phyloP scores from a whole-genome alignment of 257 asterid genomes.

The Knoxia roxburghii region DNA sequence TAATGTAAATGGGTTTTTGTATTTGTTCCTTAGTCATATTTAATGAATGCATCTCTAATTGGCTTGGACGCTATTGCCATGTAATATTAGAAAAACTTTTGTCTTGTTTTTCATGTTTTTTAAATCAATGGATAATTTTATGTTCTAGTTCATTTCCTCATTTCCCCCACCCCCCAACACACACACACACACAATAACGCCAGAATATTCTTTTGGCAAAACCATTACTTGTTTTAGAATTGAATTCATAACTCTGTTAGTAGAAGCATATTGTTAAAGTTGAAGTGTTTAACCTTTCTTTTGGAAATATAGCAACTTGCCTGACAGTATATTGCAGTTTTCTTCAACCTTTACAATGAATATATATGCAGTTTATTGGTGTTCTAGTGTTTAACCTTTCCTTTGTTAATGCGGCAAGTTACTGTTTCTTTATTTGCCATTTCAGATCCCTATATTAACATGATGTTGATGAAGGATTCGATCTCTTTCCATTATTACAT shows the following conservation, averaged over 20 bases:
- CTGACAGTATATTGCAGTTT: too few relatives aligned
- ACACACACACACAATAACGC: too few relatives aligned
- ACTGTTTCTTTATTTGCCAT: neutral
- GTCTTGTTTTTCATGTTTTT: neutral
- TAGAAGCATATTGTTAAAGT: neutral
- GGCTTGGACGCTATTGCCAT: neutral
- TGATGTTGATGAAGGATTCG: slow-evolving; percentile 2
- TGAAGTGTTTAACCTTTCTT: neutral
- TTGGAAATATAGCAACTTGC: neutral
- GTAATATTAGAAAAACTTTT: neutral
- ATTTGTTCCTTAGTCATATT: neutral
- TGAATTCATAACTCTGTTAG: neutral
- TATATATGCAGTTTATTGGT: neutral
- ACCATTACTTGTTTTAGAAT: neutral
- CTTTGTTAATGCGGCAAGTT: too few relatives aligned
- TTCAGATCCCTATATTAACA: neutral
- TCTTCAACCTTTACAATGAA: neutral
- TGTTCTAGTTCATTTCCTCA: too few relatives aligned
- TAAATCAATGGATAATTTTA: too few relatives aligned
- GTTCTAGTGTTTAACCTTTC: too few relatives aligned
- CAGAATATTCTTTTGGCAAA: neutral
- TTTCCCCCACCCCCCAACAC: too few relatives aligned
- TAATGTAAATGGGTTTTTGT: neutral
- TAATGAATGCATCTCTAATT: neutral
- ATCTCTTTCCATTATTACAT: neutral